Evolutionary conservation across 1,284 basidiomycete genomes (phyloP).

Genomic region (Boletus albobrunnescens): DNA sequence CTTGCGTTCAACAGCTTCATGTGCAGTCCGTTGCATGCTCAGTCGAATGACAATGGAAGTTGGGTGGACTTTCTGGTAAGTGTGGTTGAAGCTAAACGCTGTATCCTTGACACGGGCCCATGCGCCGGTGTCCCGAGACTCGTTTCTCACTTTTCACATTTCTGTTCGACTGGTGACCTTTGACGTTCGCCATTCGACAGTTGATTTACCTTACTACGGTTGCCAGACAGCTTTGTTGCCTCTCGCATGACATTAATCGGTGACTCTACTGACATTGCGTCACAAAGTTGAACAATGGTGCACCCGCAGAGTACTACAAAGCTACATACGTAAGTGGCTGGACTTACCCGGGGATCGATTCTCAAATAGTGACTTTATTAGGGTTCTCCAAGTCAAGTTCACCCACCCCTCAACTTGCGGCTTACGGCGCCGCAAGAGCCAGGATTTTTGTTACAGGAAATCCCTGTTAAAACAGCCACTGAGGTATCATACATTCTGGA

Average conservation of each 20-base stretch:
- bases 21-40: constrained; percentile 22
- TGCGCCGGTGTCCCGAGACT: neutral
- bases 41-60: constrained; percentile 34
- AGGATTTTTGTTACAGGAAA: constrained; percentile 62
- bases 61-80: constrained; percentile 70
- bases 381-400: constrained; percentile 57
- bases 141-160: neutral
- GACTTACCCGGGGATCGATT: constrained; percentile 1
- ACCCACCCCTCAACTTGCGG: constrained; percentile 66
- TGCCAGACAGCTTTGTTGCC: no score
- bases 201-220: no score
- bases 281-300: constrained; percentile 27
- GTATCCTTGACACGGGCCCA: neutral
- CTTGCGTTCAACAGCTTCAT: constrained; percentile 43
- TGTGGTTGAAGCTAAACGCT: constrained; percentile 8
- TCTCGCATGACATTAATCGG: neutral
- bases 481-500: constrained; percentile 71
- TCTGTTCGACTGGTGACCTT: neutral
- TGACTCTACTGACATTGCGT: constrained; percentile 13
- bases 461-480: constrained; percentile 65
- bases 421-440: constrained; percentile 65
- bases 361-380: constrained; percentile 25
- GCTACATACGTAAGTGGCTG: constrained; percentile 39
- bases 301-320: constrained; percentile 37
- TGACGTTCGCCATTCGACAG: neutral